phyloP scores from a whole-genome alignment of 345 rosid species.

The Populus nigra region DNA sequence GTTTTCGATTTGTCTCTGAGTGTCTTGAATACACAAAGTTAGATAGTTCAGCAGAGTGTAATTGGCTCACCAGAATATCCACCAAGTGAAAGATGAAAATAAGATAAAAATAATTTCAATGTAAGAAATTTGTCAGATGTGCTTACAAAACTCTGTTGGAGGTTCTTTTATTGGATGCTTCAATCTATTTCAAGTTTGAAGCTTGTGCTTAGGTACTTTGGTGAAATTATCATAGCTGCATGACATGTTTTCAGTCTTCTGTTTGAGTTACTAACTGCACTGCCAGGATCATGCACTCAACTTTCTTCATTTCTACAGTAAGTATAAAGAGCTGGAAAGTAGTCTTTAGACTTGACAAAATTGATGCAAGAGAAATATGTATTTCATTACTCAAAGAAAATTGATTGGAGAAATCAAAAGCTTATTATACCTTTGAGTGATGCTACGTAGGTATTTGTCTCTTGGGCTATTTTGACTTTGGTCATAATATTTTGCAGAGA shows the following conservation, averaged over 20 bases:
- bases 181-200: too few relatives aligned
- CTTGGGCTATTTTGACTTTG: constrained; percentile 22
- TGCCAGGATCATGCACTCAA: neutral
- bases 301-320: neutral
- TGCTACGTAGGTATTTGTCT: neutral
- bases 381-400: neutral
- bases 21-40: neutral
- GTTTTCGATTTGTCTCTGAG: neutral
- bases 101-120: neutral
- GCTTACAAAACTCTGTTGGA: too few relatives aligned
- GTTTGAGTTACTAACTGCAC: neutral
- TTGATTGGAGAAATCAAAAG: neutral
- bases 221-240: neutral
- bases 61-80: neutral
- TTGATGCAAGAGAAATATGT: neutral
- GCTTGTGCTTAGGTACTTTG: neutral
- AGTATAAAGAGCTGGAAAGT: neutral
- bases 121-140: neutral
- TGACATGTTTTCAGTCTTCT: neutral
- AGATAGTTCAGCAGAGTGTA: neutral
- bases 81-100: too few relatives aligned
- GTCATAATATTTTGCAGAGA: constrained; percentile 36
- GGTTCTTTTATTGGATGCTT: too few relatives aligned
- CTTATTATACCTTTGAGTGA: neutral
- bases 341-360: neutral